phyloP scores from a whole-genome alignment of 495 filamentous ascomycete species.

The Tuber indicum region DNA sequence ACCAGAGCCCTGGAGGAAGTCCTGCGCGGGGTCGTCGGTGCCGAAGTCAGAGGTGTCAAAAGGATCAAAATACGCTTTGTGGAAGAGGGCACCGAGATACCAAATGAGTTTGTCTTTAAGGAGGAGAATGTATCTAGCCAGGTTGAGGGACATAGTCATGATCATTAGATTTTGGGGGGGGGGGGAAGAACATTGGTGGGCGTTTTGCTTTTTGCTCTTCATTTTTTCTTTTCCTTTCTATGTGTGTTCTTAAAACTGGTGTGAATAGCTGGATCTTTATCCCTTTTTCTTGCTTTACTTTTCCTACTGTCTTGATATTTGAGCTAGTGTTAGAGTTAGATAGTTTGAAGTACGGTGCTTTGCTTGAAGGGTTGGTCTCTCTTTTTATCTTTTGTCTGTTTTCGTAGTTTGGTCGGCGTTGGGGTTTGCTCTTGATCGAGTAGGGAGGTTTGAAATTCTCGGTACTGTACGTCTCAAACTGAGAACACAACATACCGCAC shows the following conservation, averaged over 20 bases:
- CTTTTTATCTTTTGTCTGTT: not conserved
- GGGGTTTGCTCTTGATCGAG: too few species aligned
- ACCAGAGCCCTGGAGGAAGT: conserved; percentile 62
- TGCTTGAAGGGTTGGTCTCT: not conserved
- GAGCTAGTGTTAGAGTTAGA: not conserved
- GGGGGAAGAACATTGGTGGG: conserved; percentile 1
- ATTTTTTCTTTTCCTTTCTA: not conserved
- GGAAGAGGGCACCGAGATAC: conserved; percentile 47
- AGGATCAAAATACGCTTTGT: conserved; percentile 76
- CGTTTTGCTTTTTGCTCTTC: not conserved
- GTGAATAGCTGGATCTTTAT: not conserved
- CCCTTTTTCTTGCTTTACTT: not conserved
- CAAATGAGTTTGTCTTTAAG: conserved; percentile 38
- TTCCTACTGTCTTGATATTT: not conserved
- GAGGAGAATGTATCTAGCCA: conserved; percentile 25
- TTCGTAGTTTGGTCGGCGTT: not conserved
- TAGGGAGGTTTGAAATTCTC: too few species aligned
- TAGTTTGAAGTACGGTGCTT: not conserved
- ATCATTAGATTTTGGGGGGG: conserved; percentile 9
- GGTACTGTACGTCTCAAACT: too few species aligned
- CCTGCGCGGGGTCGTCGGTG: conserved; percentile 62
- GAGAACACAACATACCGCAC: too few species aligned
- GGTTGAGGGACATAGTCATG: conserved; percentile 29
- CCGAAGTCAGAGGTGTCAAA: conserved; percentile 71
- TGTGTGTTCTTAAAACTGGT: not conserved